Evolutionary conservation across 2,329 filamentous ascomycete genomes (phyloP).

Genomic region (Allantophomopsis cytisporea): DNA sequence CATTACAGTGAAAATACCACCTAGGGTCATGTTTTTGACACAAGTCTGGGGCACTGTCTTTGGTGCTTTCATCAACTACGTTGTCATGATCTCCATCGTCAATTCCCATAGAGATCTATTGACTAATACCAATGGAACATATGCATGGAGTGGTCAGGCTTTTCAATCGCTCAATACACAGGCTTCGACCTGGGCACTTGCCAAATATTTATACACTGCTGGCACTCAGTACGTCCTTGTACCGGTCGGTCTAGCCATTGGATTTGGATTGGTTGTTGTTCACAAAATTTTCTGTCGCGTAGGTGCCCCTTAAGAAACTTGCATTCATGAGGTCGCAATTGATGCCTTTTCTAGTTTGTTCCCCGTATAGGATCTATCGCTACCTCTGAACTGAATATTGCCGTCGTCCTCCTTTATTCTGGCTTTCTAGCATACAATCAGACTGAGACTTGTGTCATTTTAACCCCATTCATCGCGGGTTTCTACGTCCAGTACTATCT

Average conservation of each 20-base stretch:
- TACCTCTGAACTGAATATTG: slow-evolving; percentile 10
- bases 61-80: slow-evolving; percentile 29
- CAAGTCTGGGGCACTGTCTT: slow-evolving; percentile 28
- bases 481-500: slow-evolving; percentile 27
- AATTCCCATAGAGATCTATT: slow-evolving; percentile 26
- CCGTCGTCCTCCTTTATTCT: slow-evolving; percentile 25
- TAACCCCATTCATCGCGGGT: slow-evolving; percentile 12
- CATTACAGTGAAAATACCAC: slow-evolving; percentile 23
- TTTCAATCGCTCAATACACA: slow-evolving; percentile 32
- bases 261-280: slow-evolving; percentile 9
- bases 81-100: slow-evolving; percentile 30
- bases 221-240: slow-evolving; percentile 30
- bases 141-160: slow-evolving; percentile 33
- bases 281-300: not conserved
- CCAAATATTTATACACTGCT: slow-evolving; percentile 35
- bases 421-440: too few relatives aligned
- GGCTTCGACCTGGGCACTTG: slow-evolving; percentile 30
- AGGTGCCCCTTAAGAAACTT: too few relatives aligned
- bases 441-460: too few relatives aligned
- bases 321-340: too few relatives aligned
- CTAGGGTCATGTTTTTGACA: slow-evolving; percentile 27
- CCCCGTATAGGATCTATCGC: too few relatives aligned
- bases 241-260: slow-evolving; percentile 34
- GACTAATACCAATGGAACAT: slow-evolving; percentile 24
- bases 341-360: too few relatives aligned